Evolutionary conservation across 1,284 basidiomycete species (phyloP), one percentile per base, ranked within the genome.

Genomic region (Takashimella tepidaria): DNA sequence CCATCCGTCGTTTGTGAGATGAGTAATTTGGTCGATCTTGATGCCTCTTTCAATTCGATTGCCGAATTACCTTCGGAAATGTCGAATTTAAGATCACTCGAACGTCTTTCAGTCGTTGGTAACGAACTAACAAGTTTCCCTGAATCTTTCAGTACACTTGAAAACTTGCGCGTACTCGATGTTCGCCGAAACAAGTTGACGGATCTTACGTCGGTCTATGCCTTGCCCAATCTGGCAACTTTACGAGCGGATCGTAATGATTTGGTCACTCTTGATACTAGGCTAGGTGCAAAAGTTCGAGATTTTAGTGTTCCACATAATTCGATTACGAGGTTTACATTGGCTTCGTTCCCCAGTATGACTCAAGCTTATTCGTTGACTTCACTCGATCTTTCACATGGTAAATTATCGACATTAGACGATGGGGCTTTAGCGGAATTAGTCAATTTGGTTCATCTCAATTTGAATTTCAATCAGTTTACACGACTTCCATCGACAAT

Each of bases 1-100:
- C 93, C 95, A 0, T 58, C 77, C 0, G 87, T 89, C 22, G 82
- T 98, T 19, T 87, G 84, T 70, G 79, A 87, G 55, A 83, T 98
- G 69, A 77, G 79, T 4, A 82, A 79, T 19, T 82, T 98, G 24
- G 78, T 83, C 26, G 90, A 95, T 64, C 83, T 99, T 20, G 95
- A 98, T 70, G 81, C 97, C 44, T 98, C 95, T 0, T 98, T 98
- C 80, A 98, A 99, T 77, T 84, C 82, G 70, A 87, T 98, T 62
- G 80, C 82, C 0, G 82, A 84, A 47, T 80, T 98, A 3, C 93
- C 95, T 0, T 82, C 87, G 23, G 83, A 87, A 52, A 84, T 98
- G 47, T 87, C 86, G 1, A 78, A 83, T 42, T 78, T 98, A 50
- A 75, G 74, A 40, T 79, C 81, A 3, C 80, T 96, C 37, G 84